These are phyloP conservation scores for Xylaria intraflava DNA, from an alignment of 495 filamentous ascomycete genomes.

Conservation along the genomic window DNA sequence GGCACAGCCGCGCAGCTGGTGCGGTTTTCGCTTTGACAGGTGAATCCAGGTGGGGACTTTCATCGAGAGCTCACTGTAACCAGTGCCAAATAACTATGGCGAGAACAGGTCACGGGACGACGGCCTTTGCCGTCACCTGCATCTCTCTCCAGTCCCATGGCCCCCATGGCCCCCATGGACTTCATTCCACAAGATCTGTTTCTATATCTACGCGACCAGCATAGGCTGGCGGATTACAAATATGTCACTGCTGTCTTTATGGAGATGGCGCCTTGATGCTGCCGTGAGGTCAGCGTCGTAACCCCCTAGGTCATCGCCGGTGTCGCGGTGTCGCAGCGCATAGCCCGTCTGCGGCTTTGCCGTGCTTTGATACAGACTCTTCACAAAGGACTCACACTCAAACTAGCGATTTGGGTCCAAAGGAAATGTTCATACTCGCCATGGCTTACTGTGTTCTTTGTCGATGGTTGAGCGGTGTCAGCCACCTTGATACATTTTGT, in stretches of 20 bases:
- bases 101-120: background rate
- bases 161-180: too few relatives aligned
- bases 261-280: too few relatives aligned
- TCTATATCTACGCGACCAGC: too few relatives aligned
- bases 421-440: background rate
- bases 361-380: background rate
- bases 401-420: background rate
- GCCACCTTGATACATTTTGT: background rate
- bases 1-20: background rate
- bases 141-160: too few relatives aligned
- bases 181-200: too few relatives aligned
- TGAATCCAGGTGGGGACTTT: background rate
- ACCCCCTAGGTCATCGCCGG: too few relatives aligned
- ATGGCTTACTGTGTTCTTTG: background rate
- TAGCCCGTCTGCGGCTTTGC: background rate
- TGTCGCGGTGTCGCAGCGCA: background rate
- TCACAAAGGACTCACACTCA: background rate
- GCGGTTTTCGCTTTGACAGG: background rate
- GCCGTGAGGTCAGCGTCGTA: too few relatives aligned
- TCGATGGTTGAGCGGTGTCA: background rate
- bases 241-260: too few relatives aligned
- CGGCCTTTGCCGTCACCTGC: background rate
- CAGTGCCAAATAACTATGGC: too few relatives aligned
- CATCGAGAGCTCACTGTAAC: background rate
- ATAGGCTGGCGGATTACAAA: too few relatives aligned